Base-by-base conservation (phyloP, 1,139 yeast genomes). In the Yamadazyma sp. region DNA sequence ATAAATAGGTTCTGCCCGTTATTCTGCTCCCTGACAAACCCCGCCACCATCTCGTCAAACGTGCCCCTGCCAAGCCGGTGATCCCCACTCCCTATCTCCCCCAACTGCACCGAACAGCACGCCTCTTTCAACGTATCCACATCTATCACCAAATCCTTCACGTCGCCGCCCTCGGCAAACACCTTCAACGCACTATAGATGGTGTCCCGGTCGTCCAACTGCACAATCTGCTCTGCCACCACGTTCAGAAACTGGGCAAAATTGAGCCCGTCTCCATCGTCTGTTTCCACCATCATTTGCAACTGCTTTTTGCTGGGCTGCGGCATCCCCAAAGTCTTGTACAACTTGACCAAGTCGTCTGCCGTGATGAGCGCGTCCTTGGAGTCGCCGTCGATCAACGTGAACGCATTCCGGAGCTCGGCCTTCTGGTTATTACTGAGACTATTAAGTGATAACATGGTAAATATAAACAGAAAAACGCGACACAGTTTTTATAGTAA, bases 311-410 rank as follows among this genome's bases (percentile, higher is more conserved):
- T 64, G 9, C 59, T 42, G 2, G 80, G 78, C 3, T 62, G 52
- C 59, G 55, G 54, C 29, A 67, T 41, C 1, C 88, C 64, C 64
- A 72, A 37, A 62, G 80, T 53, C 21, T 73, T 66, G 49, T 82
- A 73, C 42, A 86, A 67, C 28, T 74, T 72, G 29, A 65, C 64
- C 45, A 90, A 55, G 56, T 90, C 96, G 1, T 64, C 65, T 18
- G 64, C 57, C 1, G 84, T 68, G 33, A 90, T 79, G 8, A 62
- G 54, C 1, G 92, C 88, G 51, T 88, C 92, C 27, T 86, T 81
- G 44, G 73, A 64, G 25, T 89, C 94, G 27, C 86, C 86, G 54
- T 90, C 97, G n/a, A 90, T 78, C 49, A 88, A 60, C 10, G 76
- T 69, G 52, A 77, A 78, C 1, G 76, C 77, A 42, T 71, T 68